phyloP scores from a whole-genome alignment of 257 asterid genomes.

The Lycium barbarum region DNA sequence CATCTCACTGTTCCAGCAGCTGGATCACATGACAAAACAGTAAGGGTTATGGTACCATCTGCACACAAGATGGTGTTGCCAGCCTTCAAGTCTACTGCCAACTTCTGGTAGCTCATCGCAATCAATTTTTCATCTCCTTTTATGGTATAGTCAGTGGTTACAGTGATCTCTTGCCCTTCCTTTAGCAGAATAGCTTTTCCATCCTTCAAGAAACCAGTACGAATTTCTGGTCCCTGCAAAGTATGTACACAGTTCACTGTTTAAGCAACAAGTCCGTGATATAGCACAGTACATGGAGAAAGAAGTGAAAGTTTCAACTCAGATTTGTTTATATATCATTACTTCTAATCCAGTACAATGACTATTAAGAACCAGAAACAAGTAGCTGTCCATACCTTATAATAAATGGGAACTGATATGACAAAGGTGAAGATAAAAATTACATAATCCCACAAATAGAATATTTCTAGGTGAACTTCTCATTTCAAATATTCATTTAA shows the following conservation, averaged over 20 bases:
- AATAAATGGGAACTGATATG: not conserved
- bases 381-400: not conserved
- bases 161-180: conserved; percentile 70
- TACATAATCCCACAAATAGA: not conserved
- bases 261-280: not conserved
- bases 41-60: conserved; percentile 74
- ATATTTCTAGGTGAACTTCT: not conserved
- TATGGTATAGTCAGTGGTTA: conserved; percentile 74
- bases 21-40: conserved; percentile 68
- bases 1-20: conserved; percentile 70
- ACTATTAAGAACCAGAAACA: not conserved
- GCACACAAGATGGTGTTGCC: conserved; percentile 75
- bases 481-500: not conserved
- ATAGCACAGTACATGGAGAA: not conserved
- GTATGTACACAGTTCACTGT: conserved; percentile 28
- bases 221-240: conserved; percentile 81
- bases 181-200: conserved; percentile 73
- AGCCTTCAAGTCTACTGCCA: conserved; percentile 72
- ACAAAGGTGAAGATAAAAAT: not conserved
- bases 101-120: conserved; percentile 78
- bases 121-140: conserved; percentile 67
- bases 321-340: not conserved
- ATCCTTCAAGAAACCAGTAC: conserved; percentile 79
- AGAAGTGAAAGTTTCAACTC: not conserved
- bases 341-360: not conserved